A percentile compares a stretch with the other conserved stretches of the same genome.
Conservation (phyloP, 805 yeast genomes). For the Ogataea salicorniae region DNA sequence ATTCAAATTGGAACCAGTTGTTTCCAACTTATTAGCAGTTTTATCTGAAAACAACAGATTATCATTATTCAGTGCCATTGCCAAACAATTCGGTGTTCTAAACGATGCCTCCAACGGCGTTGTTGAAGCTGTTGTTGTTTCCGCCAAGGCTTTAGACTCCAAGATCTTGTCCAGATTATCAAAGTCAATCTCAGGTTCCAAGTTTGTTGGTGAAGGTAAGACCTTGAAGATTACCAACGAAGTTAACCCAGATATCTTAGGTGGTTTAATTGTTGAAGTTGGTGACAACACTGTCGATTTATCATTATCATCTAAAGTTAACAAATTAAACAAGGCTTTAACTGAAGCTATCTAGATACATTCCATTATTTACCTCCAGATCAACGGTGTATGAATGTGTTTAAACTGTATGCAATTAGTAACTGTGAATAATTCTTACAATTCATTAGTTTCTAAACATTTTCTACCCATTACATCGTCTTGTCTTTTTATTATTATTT, state of each 20-base stretch:
- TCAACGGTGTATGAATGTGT: no score
- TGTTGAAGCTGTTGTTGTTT: conserved; percentile 88
- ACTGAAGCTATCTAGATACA: conserved; percentile 69
- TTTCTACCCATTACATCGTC: no score
- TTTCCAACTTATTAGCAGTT: conserved; percentile 74
- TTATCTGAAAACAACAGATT: conserved; percentile 95
- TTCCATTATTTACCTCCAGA: neutral
- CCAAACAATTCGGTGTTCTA: conserved; percentile 67
- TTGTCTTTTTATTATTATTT: no score
- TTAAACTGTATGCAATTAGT: no score
- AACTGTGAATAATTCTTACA: no score
- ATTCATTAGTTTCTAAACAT: no score
- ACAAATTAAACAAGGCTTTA: conserved; percentile 84
- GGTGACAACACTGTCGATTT: conserved; percentile 97
- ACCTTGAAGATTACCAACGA: conserved; percentile 77
- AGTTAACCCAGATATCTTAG: conserved; percentile 86
- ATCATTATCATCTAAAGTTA: conserved; percentile 76
- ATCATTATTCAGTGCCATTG: conserved; percentile 57
- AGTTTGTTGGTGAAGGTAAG: conserved; percentile 80
- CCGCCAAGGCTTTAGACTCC: conserved; percentile 79
- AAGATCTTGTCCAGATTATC: conserved; percentile 74
- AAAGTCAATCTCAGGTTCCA: conserved; percentile 69
- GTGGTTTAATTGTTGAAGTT: conserved; percentile 93
- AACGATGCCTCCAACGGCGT: conserved; percentile 88
- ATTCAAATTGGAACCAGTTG: conserved; percentile 57